Conservation (phyloP, 2,329 filamentous ascomycete genomes). For the Cordyceps javanica region DNA sequence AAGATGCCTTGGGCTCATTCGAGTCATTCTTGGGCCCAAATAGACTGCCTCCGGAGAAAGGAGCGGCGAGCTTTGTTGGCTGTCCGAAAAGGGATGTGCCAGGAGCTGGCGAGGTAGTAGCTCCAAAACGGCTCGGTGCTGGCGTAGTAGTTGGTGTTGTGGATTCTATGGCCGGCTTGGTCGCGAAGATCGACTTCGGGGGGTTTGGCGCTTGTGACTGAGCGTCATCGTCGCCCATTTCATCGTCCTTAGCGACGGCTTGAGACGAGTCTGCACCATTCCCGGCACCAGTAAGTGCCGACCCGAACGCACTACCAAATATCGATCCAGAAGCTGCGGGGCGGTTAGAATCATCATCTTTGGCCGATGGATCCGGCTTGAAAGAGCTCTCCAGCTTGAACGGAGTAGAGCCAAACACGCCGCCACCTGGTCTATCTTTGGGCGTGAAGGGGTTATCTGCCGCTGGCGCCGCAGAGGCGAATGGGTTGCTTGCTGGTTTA, state of each 20-base stretch:
- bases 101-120: slow-evolving; percentile 29
- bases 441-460: slow-evolving; percentile 8
- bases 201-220: neutral
- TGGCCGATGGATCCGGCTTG: slow-evolving; percentile 55
- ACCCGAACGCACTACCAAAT: slow-evolving; percentile 57
- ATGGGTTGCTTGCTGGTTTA: slow-evolving; percentile 30
- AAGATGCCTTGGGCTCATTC: slow-evolving; percentile 20
- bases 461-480: slow-evolving; percentile 23
- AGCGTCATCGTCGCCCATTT: slow-evolving; percentile 41
- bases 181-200: slow-evolving; percentile 26
- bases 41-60: slow-evolving; percentile 17
- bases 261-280: slow-evolving; percentile 31
- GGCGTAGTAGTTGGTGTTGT: slow-evolving; percentile 48
- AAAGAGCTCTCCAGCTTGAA: slow-evolving; percentile 67
- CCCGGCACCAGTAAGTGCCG: slow-evolving; percentile 45
- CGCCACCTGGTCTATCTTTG: slow-evolving; percentile 25
- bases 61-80: slow-evolving; percentile 22
- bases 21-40: slow-evolving; percentile 24
- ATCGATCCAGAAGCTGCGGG: slow-evolving; percentile 38
- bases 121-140: slow-evolving; percentile 41
- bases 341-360: slow-evolving; percentile 54
- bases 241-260: slow-evolving; percentile 40
- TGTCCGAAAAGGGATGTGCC: slow-evolving; percentile 29
- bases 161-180: slow-evolving; percentile 21
- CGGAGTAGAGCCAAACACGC: slow-evolving; percentile 42